Evolutionary conservation across 805 yeast genomes (phyloP).

Genomic region (Saturnispora silvae): DNA sequence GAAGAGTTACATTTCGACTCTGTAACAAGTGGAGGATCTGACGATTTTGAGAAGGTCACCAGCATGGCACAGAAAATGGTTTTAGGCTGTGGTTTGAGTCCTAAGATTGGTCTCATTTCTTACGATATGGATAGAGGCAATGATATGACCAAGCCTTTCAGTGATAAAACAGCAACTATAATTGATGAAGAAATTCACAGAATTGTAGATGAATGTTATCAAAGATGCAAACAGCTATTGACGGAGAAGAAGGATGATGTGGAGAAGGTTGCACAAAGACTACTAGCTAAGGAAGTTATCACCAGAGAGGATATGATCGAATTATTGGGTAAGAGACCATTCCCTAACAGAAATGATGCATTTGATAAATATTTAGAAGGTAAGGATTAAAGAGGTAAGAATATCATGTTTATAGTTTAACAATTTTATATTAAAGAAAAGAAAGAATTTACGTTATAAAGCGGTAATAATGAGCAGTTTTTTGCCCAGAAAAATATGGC

Average conservation of each 20-base stretch:
- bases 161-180: constrained; percentile 57
- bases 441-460: too few relatives aligned
- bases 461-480: too few relatives aligned
- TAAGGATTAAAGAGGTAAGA: neutral
- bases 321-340: constrained; percentile 67
- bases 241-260: constrained; percentile 49
- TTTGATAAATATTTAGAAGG: constrained; percentile 74
- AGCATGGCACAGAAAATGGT: constrained; percentile 87
- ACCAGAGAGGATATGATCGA: constrained; percentile 75
- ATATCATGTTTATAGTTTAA: neutral
- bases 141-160: constrained; percentile 51
- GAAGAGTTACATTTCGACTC: constrained; percentile 82
- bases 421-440: too few relatives aligned
- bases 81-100: constrained; percentile 79
- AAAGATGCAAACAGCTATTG: constrained; percentile 45
- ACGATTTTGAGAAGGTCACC: constrained; percentile 87
- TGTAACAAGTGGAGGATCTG: constrained; percentile 87
- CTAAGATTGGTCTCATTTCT: constrained; percentile 53
- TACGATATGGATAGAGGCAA: constrained; percentile 40
- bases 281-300: constrained; percentile 63
- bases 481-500: too few relatives aligned
- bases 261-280: constrained; percentile 62
- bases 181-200: constrained; percentile 64
- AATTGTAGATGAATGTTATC: constrained; percentile 56
- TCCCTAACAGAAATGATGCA: constrained; percentile 72